Evolutionary conservation across 1,139 yeast genomes (phyloP), one percentile per base, ranked within the genome.

Genomic region (Kodamaea ohmeri): DNA sequence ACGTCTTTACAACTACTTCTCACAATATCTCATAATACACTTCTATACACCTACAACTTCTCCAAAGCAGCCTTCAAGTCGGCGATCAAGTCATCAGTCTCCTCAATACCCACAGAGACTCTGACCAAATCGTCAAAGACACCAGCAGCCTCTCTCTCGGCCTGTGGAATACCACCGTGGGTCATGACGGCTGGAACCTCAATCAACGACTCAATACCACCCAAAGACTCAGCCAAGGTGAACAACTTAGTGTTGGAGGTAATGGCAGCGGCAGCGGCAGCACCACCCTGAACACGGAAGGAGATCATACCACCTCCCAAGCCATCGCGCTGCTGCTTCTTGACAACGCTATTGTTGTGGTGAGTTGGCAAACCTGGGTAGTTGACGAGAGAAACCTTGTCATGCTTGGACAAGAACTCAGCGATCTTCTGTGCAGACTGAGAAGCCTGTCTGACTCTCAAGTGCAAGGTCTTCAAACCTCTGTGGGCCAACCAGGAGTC

Each of bases 161-260:
- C 87, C 62, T 75, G 73, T 56, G 95, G 90, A 62, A 88, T 86
- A 58, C 95, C 95, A 41, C 94, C 94, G 56, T 87, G 96, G 51
- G 96, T 87, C 95, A 87, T 87, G 40, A 82, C 80, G 41, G 96
- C 95, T 37, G 96, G 96, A 37, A 87, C 92, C 65, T 87, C 95
- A 48, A 85, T 68, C 58, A 87, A 73, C 17, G 92, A 82, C 67
- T 88, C 96, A 50, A 87, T 82, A 52, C 96, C 96, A 51, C 96
- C 96, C 44, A 87, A 76, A 24, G 95, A 85, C 67, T 87, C 95
- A 44, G 96, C 96, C 56, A 87, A 73, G 18, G 94, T 82, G 71
- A 87, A 87, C 47, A 85, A 63, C 65, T 82, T 78, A 48, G 95
- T 84, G 35, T 79, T 58, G 36, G 86, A 80, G 45, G 92, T 78